Conservation (phyloP, 495 filamentous ascomycete species). For the Tuber melanosporum region DNA sequence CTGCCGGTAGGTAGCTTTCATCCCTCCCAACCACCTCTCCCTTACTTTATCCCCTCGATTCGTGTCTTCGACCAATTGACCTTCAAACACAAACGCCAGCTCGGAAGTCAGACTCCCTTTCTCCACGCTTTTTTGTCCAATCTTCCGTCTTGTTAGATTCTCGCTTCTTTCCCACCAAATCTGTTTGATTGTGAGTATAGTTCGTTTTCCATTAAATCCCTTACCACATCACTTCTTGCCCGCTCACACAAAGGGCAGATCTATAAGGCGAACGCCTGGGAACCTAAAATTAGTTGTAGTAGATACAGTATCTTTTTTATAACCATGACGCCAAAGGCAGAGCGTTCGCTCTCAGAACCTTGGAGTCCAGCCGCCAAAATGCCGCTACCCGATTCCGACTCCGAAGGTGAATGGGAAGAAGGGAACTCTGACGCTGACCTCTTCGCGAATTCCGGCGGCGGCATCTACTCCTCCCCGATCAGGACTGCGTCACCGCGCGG, state of each 20-base stretch:
- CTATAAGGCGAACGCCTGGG: neutral
- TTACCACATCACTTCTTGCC: neutral
- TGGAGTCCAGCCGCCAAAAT: slow-evolving; percentile 22
- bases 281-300: neutral
- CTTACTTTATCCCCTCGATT: neutral
- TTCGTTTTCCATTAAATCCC: neutral
- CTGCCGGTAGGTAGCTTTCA: neutral
- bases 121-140: neutral
- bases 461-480: slow-evolving; percentile 18
- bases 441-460: slow-evolving; percentile 16
- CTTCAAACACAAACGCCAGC: neutral
- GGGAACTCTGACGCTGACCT: slow-evolving; percentile 26
- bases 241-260: neutral
- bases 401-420: slow-evolving; percentile 33
- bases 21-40: slow-evolving; percentile 1
- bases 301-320: neutral
- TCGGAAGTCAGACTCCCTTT: neutral
- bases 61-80: neutral
- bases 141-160: neutral
- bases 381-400: slow-evolving; percentile 30
- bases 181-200: neutral
- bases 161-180: neutral
- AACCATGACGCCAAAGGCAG: neutral
- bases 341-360: neutral
- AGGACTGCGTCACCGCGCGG: slow-evolving; percentile 11